Evolutionary conservation across 2,329 filamentous ascomycete species (phyloP).

Genomic region (Colletotrichum sp.): DNA sequence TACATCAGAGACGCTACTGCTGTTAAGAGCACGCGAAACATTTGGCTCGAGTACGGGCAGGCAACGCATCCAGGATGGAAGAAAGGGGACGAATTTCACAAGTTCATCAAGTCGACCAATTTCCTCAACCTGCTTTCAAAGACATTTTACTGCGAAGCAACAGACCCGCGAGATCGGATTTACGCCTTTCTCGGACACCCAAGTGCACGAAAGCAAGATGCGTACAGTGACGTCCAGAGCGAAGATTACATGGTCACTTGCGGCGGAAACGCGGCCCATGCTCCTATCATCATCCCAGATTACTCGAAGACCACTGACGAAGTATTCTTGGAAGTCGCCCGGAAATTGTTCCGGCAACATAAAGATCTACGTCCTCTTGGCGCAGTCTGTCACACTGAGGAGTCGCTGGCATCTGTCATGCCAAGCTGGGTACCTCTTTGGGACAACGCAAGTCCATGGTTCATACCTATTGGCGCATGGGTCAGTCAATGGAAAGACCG

Average conservation of each 20-base stretch:
- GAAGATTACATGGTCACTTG: not conserved
- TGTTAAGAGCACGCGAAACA: not conserved
- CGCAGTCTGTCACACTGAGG: not conserved
- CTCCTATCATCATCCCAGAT: not conserved
- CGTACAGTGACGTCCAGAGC: not conserved
- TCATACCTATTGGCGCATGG: not conserved
- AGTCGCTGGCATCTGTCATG: not conserved
- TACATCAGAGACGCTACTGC: not conserved
- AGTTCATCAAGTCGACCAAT: not conserved
- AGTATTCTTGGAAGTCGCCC: not conserved
- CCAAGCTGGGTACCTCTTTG: not conserved
- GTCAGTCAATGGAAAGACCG: not conserved
- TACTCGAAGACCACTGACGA: not conserved
- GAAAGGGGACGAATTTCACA: not conserved
- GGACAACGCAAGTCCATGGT: not conserved
- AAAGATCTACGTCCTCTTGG: not conserved
- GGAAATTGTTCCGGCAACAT: not conserved
- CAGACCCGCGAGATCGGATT: not conserved
- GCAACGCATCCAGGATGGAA: not conserved
- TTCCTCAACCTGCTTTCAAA: not conserved
- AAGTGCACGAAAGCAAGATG: not conserved
- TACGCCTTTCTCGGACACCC: not conserved
- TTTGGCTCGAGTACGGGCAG: not conserved
- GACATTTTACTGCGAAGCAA: not conserved
- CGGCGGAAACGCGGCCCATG: not conserved